Evolutionary conservation across 2,329 filamentous ascomycete genomes (phyloP).

Genomic region (Aureobasidium sp.): DNA sequence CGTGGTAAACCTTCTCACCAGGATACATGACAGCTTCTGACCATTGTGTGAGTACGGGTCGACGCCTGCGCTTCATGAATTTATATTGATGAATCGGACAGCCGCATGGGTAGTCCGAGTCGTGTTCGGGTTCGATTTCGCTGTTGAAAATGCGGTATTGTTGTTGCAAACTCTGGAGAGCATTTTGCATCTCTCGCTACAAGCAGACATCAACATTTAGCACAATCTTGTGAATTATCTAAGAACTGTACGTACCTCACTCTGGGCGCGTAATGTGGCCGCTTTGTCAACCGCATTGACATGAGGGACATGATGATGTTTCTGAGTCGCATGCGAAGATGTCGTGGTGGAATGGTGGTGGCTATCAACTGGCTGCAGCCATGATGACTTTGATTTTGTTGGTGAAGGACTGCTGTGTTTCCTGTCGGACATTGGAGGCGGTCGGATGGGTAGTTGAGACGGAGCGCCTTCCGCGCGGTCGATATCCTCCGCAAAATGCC

Average conservation of each 20-base stretch:
- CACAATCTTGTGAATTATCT: background rate
- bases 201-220: background rate
- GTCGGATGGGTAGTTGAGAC: no score
- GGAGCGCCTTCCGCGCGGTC: constrained; percentile 35
- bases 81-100: constrained; percentile 49
- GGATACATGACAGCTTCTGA: constrained; percentile 54
- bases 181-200: constrained; percentile 50
- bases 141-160: constrained; percentile 48
- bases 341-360: background rate
- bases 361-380: background rate
- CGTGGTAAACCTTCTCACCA: constrained; percentile 38
- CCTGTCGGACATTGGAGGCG: background rate
- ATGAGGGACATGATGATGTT: constrained; percentile 32
- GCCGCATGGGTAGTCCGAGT: constrained; percentile 43
- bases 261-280: constrained; percentile 39
- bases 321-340: background rate
- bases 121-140: constrained; percentile 55
- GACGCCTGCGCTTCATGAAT: constrained; percentile 39
- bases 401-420: background rate
- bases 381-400: background rate
- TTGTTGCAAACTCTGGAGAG: constrained; percentile 45
- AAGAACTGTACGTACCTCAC: constrained; percentile 36
- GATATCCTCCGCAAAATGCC: constrained; percentile 90
- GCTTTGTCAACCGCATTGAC: constrained; percentile 47
- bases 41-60: constrained; percentile 47